A percentile compares a stretch with the other conserved stretches of the same genome.
phyloP scores from a whole-genome alignment of 768 basidiomycete genomes.

The Tricholoma matsutake region DNA sequence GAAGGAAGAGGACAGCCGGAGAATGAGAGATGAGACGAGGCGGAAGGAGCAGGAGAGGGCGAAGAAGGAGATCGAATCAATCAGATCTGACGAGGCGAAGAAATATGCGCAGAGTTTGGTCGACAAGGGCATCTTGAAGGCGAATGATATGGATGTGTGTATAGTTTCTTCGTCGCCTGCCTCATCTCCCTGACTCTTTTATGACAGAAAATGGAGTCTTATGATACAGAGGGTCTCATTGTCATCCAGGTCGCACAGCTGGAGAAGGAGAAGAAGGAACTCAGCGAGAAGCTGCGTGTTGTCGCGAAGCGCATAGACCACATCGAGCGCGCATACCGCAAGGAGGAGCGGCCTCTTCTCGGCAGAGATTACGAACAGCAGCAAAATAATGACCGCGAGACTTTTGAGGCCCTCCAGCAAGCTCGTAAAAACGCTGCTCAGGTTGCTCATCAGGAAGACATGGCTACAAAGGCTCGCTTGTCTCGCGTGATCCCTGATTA shows the following conservation, averaged over 20 bases:
- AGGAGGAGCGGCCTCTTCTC: conserved; percentile 86
- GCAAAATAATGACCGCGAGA: conserved; percentile 70
- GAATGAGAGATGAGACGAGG: conserved; percentile 60
- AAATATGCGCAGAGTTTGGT: conserved; percentile 84
- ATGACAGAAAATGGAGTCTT: conserved; percentile 69
- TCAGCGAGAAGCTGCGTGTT: conserved; percentile 77
- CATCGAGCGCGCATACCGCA: conserved; percentile 90
- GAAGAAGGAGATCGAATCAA: conserved; percentile 73
- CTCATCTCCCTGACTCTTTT: conserved; percentile 4
- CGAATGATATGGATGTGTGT: conserved; percentile 64
- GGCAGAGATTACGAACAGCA: conserved; percentile 84
- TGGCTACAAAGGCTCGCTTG: conserved; percentile 75
- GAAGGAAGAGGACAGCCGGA: conserved; percentile 65
- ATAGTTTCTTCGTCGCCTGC: conserved; percentile 7
- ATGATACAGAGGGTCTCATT: conserved; percentile 85
- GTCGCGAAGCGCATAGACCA: conserved; percentile 91
- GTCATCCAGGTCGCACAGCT: conserved; percentile 90
- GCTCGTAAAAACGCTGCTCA: conserved; percentile 54
- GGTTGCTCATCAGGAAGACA: conserved; percentile 57
- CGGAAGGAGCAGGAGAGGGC: conserved; percentile 63
- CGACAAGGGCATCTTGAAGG: conserved; percentile 69
- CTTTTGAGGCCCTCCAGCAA: conserved; percentile 61
- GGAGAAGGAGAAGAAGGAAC: conserved; percentile 93
- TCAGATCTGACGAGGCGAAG: conserved; percentile 78
- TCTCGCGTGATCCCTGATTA: conserved; percentile 74